Percentiles rank a stretch among this genome's conserved stretches.
phyloP scores from a whole-genome alignment of 306 rosid genomes.

The Arachis hypogaea region DNA sequence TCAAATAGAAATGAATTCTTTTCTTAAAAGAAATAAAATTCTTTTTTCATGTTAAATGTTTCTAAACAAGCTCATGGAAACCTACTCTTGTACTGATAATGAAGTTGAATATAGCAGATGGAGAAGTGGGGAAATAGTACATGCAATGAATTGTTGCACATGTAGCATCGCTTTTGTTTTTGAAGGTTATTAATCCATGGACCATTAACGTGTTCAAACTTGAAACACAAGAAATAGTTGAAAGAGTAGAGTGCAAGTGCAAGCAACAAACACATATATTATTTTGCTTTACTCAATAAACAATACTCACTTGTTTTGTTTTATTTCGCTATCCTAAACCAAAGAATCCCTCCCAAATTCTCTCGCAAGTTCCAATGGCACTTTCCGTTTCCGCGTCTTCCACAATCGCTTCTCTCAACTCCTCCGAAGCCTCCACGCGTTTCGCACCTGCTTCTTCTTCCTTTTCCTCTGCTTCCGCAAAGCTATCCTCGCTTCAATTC shows the following conservation, averaged over 20 bases:
- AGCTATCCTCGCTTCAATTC: slow-evolving; percentile 50
- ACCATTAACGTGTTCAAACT: too few species aligned
- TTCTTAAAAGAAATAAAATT: too few species aligned
- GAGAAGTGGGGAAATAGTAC: not conserved
- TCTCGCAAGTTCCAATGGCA: slow-evolving; percentile 55
- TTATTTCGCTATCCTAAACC: too few species aligned
- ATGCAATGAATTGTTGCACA: not conserved
- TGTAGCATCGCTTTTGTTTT: too few species aligned
- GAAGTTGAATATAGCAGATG: not conserved
- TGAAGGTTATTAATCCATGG: too few species aligned
- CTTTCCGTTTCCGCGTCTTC: slow-evolving; percentile 59
- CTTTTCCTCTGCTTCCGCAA: slow-evolving; percentile 36
- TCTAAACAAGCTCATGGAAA: too few species aligned
- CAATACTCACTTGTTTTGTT: too few species aligned
- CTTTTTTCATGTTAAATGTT: too few species aligned
- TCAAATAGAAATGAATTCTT: too few species aligned
- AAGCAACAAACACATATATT: not conserved
- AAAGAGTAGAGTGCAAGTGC: not conserved
- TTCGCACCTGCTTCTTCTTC: slow-evolving; percentile 34
- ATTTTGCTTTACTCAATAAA: too few species aligned
- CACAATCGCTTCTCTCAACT: slow-evolving; percentile 43
- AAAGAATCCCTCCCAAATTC: not conserved
- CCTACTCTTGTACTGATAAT: not conserved
- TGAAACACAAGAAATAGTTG: not conserved
- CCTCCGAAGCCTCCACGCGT: slow-evolving; percentile 48